Base-by-base conservation (phyloP, 768 basidiomycete species). In the Auriscalpium vulgare region DNA sequence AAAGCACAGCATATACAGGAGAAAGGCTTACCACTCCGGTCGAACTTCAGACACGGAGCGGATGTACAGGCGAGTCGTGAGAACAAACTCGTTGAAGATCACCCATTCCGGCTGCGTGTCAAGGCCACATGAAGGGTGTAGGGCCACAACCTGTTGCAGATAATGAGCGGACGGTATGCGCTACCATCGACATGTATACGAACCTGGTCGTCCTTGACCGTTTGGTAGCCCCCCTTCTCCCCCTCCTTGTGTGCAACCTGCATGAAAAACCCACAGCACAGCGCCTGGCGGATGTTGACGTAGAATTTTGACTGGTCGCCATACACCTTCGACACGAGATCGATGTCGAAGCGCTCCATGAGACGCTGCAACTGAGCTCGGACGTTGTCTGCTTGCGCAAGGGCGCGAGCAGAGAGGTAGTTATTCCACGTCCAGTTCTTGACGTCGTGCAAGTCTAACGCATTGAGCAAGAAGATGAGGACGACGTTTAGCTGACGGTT, bases 221-320 rank as follows among this genome's bases (percentile, higher is more conserved):
- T 99, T 59, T 87, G 59, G 67, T 99, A 98, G 54, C 78, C 80
- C 2, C 85, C 82, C 70, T 91, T 94, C 67, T 92, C 91, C 3
- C 91, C 91, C 67, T 95, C 93, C 68, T 91, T 90, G 70, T 97
- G 93, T 8, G 95, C 97, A 11, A 92, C 83, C 67, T 97, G 95
- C 95, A 97, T 97, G 74, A 97, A 99, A 78, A 91, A 99, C 1
- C 95, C 97, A 62, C 87, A 88, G 5, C 90, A 87, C 19, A 98
- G 76, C 0, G 88, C 87, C 70, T 85, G 85, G 29, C 92, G 82
- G 55, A 98, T 85, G 62, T 85, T 86, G 53, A 73, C 59, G 68
- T 82, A 87, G 60, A 87, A 80, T 66, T 43, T 51, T 2, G 59
- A 53, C 37, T 46, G 59, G 40, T 85, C 88, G 65, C 76, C 78